A percentile compares a stretch with the other conserved stretches of the same genome.
phyloP scores from a whole-genome alignment of 1,284 basidiomycete species.

The Apiotrichum sp. region DNA sequence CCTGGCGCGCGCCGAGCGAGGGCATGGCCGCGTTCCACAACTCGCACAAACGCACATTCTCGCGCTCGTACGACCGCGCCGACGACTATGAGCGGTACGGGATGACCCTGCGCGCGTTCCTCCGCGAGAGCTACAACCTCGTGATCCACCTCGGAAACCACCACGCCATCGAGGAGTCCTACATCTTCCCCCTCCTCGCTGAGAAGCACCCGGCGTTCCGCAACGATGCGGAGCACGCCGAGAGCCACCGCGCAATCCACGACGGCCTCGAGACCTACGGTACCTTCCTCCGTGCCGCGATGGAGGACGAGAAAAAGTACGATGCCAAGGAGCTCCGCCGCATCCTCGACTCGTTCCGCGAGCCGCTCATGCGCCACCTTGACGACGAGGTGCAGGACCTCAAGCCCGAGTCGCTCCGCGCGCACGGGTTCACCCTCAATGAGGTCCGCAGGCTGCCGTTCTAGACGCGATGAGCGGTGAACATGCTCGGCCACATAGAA shows the following conservation, averaged over 20 bases:
- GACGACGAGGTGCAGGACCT: conserved; percentile 66
- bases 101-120: neutral
- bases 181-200: conserved; percentile 61
- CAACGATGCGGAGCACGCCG: conserved; percentile 51
- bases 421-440: conserved; percentile 57
- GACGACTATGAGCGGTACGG: conserved; percentile 3
- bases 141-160: conserved; percentile 52
- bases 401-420: conserved; percentile 56
- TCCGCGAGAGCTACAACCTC: conserved; percentile 12
- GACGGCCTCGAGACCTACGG: conserved; percentile 57
- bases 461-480: conserved; percentile 14
- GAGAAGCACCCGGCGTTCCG: conserved; percentile 58
- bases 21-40: conserved; percentile 10
- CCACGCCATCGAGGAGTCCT: conserved; percentile 56
- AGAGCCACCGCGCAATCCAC: conserved; percentile 60
- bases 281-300: conserved; percentile 52
- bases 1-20: neutral
- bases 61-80: conserved; percentile 6
- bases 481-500: too few relatives aligned
- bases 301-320: conserved; percentile 52
- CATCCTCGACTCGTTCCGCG: conserved; percentile 59
- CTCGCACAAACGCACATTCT: conserved; percentile 10
- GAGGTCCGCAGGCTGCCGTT: conserved; percentile 55
- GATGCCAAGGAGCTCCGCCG: conserved; percentile 55
- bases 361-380: conserved; percentile 59